These are phyloP conservation scores for Phytophthora crassamura DNA, from an alignment of 352 stramenopile species.

Conservation along the genomic window DNA sequence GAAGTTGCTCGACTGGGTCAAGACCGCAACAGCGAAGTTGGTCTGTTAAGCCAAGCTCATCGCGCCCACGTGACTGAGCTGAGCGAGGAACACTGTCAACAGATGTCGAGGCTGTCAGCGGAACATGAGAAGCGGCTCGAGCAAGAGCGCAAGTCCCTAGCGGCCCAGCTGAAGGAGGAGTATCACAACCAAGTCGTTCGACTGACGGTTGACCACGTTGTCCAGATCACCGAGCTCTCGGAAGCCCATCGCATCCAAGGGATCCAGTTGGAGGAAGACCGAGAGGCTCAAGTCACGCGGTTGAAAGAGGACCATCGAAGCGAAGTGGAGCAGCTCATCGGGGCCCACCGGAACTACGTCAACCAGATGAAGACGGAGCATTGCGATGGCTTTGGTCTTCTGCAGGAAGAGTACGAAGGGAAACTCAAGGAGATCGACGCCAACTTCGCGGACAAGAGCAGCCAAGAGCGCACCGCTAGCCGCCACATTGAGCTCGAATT, in stretches of 20 bases:
- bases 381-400: constrained; percentile 14
- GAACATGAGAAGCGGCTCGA: constrained; percentile 2
- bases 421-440: constrained; percentile 7
- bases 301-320: constrained; percentile 4
- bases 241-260: constrained; percentile 1
- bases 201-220: not conserved
- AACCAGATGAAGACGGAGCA: constrained; percentile 13
- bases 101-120: constrained; percentile 1
- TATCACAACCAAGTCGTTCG: not conserved
- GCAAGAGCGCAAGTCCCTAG: not conserved
- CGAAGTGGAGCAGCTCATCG: constrained; percentile 19
- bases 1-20: not conserved
- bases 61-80: not conserved
- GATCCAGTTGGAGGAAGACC: not conserved
- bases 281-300: not conserved
- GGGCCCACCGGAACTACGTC: constrained; percentile 9
- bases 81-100: not conserved
- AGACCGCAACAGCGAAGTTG: not conserved
- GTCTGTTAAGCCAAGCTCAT: not conserved
- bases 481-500: not conserved
- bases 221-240: not conserved
- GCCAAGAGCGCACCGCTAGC: not conserved
- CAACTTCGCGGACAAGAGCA: constrained; percentile 5
- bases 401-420: constrained; percentile 13
- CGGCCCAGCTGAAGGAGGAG: not conserved